phyloP scores from a whole-genome alignment of 352 stramenopile species.

The Globisporangium splendens region DNA sequence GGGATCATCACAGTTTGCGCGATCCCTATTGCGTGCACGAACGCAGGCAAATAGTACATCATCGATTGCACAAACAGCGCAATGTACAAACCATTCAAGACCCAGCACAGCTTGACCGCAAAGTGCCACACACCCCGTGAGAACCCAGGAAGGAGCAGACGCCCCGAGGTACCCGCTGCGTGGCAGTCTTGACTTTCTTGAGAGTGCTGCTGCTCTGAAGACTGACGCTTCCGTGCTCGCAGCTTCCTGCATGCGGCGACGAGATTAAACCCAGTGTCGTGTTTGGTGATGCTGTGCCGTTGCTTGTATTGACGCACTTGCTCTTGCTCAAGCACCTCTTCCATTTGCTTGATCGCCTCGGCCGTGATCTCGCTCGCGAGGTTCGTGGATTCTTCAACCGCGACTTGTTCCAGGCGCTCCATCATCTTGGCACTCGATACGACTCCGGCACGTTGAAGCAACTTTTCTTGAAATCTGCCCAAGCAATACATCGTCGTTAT shows the following conservation, averaged over 20 bases:
- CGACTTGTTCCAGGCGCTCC: constrained; percentile 20
- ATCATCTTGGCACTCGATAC: constrained; percentile 1
- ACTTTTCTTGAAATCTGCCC: neutral
- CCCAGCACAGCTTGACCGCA: constrained; percentile 44
- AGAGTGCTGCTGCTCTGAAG: neutral
- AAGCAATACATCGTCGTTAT: neutral
- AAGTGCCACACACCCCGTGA: constrained; percentile 61
- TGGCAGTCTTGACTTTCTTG: neutral
- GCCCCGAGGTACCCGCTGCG: neutral
- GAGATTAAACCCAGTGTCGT: constrained; percentile 23
- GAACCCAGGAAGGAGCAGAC: constrained; percentile 30
- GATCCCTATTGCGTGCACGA: constrained; percentile 20
- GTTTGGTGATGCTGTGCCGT: constrained; percentile 4
- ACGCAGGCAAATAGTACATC: constrained; percentile 37
- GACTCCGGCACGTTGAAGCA: constrained; percentile 6
- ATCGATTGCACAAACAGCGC: constrained; percentile 57
- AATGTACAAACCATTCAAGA: constrained; percentile 67
- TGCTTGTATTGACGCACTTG: constrained; percentile 9
- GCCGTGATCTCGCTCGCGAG: constrained; percentile 21
- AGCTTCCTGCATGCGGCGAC: constrained; percentile 2
- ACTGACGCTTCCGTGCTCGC: neutral
- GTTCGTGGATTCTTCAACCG: constrained; percentile 19
- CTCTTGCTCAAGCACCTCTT: constrained; percentile 19
- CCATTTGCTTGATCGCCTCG: constrained; percentile 26
- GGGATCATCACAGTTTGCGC: constrained; percentile 22